A percentile compares a stretch with the other conserved stretches of the same genome.
Evolutionary conservation across 768 basidiomycete genomes (phyloP).

Genomic region (Boletus subcaerulescens): DNA sequence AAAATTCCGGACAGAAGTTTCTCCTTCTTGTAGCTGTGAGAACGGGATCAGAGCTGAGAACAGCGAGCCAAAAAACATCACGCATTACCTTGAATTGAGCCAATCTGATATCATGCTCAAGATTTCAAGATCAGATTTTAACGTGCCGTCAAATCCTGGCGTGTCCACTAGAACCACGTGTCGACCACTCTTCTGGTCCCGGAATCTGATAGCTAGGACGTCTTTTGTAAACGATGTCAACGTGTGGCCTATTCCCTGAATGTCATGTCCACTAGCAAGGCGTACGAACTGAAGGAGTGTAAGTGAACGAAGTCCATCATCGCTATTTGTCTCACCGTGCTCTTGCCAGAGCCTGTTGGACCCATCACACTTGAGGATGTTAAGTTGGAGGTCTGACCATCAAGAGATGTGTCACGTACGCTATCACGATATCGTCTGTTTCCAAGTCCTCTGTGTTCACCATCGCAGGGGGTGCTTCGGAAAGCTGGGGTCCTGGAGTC

Average conservation of each 20-base stretch:
- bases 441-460: too few relatives aligned
- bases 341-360: too few relatives aligned
- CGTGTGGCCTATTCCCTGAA: background rate
- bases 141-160: background rate
- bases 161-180: constrained; percentile 25
- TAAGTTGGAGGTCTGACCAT: background rate
- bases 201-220: constrained; percentile 4
- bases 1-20: too few relatives aligned
- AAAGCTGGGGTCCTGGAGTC: too few relatives aligned
- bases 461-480: too few relatives aligned
- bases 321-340: too few relatives aligned
- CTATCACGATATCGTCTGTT: too few relatives aligned
- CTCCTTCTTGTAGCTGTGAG: constrained; percentile 6
- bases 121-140: too few relatives aligned
- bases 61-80: background rate
- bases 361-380: background rate
- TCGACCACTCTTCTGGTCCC: background rate
- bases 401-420: background rate
- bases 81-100: too few relatives aligned
- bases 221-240: constrained; percentile 11
- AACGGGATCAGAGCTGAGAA: background rate
- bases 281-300: too few relatives aligned
- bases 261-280: background rate
- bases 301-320: too few relatives aligned
- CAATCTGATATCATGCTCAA: too few relatives aligned